Percentiles rank a stretch among this genome's conserved stretches.
These are phyloP conservation scores for Leucogyrophana mollusca DNA, from an alignment of 768 basidiomycete genomes.

Conservation along the genomic window DNA sequence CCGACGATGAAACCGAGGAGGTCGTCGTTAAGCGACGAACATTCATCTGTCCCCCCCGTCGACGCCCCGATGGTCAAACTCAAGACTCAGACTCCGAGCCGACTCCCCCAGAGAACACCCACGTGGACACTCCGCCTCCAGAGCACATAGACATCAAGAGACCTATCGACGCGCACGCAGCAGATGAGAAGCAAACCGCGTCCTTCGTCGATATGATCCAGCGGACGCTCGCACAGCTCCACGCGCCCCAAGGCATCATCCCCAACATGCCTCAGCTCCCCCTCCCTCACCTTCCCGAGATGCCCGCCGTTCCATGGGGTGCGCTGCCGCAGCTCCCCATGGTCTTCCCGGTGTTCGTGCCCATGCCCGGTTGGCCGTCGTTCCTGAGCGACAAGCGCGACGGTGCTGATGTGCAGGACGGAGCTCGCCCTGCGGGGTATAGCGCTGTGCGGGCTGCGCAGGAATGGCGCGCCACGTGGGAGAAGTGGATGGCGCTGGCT, in stretches of 20 bases:
- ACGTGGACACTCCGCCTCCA: neutral
- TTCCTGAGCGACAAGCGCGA: slow-evolving; percentile 55
- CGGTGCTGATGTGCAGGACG: slow-evolving; percentile 32
- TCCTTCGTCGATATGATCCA: slow-evolving; percentile 72
- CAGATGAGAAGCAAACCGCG: slow-evolving; percentile 39
- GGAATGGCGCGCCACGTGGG: slow-evolving; percentile 71
- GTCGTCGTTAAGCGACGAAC: slow-evolving; percentile 28
- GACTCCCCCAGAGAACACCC: slow-evolving; percentile 1
- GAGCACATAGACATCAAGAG: slow-evolving; percentile 19
- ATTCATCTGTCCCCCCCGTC: slow-evolving; percentile 33
- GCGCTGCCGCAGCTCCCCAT: slow-evolving; percentile 67
- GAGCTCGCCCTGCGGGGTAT: slow-evolving; percentile 36
- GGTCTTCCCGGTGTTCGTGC: slow-evolving; percentile 79
- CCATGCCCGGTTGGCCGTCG: slow-evolving; percentile 62
- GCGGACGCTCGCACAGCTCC: slow-evolving; percentile 61
- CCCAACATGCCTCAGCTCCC: slow-evolving; percentile 47
- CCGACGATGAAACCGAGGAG: slow-evolving; percentile 50
- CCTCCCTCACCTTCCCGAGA: slow-evolving; percentile 61
- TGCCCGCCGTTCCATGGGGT: slow-evolving; percentile 63
- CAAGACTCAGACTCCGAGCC: slow-evolving; percentile 17
- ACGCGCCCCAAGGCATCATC: slow-evolving; percentile 61
- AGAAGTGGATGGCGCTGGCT: slow-evolving; percentile 68
- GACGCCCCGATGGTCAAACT: slow-evolving; percentile 13
- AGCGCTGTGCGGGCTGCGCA: slow-evolving; percentile 51
- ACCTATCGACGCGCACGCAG: slow-evolving; percentile 12